Percentiles rank a stretch among this genome's conserved stretches.
phyloP scores from a whole-genome alignment of 2,329 filamentous ascomycete species.

The Exophiala aquamarina region DNA sequence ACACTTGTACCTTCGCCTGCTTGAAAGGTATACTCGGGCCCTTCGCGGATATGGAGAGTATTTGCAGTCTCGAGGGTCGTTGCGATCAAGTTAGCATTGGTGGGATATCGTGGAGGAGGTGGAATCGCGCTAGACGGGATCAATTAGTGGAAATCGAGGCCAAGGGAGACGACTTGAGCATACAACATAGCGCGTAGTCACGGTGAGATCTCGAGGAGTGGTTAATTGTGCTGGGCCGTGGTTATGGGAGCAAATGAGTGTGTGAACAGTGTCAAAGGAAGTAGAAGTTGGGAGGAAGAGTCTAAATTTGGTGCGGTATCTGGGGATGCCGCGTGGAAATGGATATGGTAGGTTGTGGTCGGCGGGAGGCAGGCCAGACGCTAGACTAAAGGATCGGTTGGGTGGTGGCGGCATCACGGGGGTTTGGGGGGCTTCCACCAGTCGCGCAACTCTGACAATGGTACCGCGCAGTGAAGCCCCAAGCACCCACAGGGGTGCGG shows the following conservation, averaged over 20 bases:
- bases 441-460: no score
- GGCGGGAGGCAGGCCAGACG: no score
- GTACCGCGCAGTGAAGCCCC: no score
- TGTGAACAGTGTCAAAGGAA: no score
- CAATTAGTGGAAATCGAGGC: constrained; percentile 8
- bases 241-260: no score
- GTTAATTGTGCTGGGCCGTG: no score
- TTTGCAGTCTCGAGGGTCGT: constrained; percentile 95
- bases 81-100: constrained; percentile 65
- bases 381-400: no score
- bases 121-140: constrained; percentile 66
- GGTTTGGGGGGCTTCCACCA: no score
- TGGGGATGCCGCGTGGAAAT: neutral
- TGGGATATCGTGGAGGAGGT: constrained; percentile 76
- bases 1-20: constrained; percentile 80
- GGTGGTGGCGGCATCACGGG: no score
- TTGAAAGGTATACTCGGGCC: constrained; percentile 83
- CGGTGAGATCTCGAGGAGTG: no score
- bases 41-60: constrained; percentile 73
- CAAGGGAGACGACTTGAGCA: constrained; percentile 1
- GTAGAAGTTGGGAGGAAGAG: no score
- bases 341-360: neutral
- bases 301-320: no score
- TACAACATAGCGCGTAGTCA: constrained; percentile 27
- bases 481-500: neutral